Evolutionary conservation across 352 stramenopile genomes (phyloP), one percentile per base, ranked within the genome.

Genomic region (Phytophthora uliginosa): DNA sequence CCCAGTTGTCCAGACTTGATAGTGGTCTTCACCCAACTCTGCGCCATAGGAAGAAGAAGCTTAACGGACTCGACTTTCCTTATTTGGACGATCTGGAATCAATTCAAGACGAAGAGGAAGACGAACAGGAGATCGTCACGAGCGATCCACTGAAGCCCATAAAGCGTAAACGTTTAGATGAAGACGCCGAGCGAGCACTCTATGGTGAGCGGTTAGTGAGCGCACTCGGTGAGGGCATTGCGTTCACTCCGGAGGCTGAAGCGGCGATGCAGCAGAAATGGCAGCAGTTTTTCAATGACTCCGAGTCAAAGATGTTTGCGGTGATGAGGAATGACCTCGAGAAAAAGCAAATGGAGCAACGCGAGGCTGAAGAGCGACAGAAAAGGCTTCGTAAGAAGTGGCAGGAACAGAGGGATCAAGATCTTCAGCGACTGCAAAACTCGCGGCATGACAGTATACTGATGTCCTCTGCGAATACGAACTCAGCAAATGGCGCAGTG

Each of bases 321-420:
- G 71, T 77, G 0, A 62, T 94, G 42, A 82, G 83, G 52, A 67
- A 83, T 9, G 73, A 79, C 10, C 61, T 92, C 10, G 62, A 86
- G 20, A 73, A 79, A 10, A 82, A 79, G 4, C 73, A 90, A 59
- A 76, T 69, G 31, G 76, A 80, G 10, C 82, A 91, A 26, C 78
- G 75, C 0, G 48, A 74, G 7, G 63, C 81, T 24, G 82, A 92
- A 38, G 83, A 92, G 20, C 40, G 77, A 12, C 85, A 94, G 40
- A 83, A 66, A 10, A 74, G 76, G 17, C 59, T 94, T 20, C 83
- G 86, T 51, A 86, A 90, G 38, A 92, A 92, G 45, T 82, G 84
- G n/a, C 73, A 86, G 42, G 79, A 92, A 10, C 77, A 94, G 50
- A 78, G 88, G 63, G 65, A 77, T 2, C 74, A 84, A 36, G 85